Conservation (phyloP, 2,329 filamentous ascomycete genomes). For the Graphilbum fragrans region DNA sequence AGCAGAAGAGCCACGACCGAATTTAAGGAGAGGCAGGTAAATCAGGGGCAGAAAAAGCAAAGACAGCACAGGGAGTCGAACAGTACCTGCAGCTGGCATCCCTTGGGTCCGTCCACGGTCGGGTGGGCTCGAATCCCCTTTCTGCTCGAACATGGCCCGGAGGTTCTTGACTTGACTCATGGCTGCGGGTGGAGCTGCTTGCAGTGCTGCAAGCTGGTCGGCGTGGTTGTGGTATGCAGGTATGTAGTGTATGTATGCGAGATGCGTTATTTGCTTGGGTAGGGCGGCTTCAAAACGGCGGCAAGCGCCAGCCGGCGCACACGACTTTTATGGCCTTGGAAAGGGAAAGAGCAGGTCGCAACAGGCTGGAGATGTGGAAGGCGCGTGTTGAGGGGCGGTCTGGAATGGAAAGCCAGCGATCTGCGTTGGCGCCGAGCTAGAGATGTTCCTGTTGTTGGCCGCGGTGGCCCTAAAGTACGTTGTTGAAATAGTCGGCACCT, state of each 20-base stretch:
- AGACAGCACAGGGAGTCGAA: constrained; percentile 8
- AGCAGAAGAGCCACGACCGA: constrained; percentile 12
- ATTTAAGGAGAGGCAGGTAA: constrained; percentile 10
- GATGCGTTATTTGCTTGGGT: too few relatives aligned
- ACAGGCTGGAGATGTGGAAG: not conserved
- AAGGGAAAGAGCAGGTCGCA: not conserved
- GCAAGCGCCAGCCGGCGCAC: not conserved
- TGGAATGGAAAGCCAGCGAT: not conserved
- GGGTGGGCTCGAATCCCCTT: constrained; percentile 50
- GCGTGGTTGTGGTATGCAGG: not conserved
- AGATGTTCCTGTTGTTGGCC: not conserved
- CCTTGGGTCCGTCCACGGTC: constrained; percentile 60
- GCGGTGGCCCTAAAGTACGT: not conserved
- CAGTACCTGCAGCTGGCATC: constrained; percentile 30
- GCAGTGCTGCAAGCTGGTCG: not conserved
- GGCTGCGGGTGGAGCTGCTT: constrained; percentile 20
- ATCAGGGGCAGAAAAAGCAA: constrained; percentile 1
- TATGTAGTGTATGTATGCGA: not conserved
- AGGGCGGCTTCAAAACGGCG: not conserved
- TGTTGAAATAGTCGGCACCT: not conserved
- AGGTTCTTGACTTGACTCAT: constrained; percentile 65
- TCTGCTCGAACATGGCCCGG: constrained; percentile 70
- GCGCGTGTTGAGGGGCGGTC: not conserved
- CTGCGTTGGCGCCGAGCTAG: not conserved
- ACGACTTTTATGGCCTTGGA: not conserved